Percentiles rank a stretch among this genome's conserved stretches.
These are phyloP conservation scores for Vitis rotundifolia DNA, from an alignment of 164 flowering plant genomes.

Conservation along the genomic window DNA sequence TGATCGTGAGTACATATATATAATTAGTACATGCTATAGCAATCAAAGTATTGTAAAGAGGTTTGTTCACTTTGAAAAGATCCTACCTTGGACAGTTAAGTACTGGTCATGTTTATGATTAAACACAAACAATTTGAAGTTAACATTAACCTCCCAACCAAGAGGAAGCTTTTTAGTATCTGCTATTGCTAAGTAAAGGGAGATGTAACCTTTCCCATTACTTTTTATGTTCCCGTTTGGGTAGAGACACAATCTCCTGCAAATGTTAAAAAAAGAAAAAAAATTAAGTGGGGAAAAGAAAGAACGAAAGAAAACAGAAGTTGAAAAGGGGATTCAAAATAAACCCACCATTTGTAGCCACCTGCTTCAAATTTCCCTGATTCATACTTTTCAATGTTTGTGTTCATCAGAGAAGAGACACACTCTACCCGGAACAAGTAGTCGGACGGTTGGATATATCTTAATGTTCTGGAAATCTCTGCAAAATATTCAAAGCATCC, in stretches of 20 bases:
- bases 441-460: constrained; percentile 7
- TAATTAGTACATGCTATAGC: too few species aligned
- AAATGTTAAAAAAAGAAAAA: background rate
- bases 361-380: constrained; percentile 16
- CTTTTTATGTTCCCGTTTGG: constrained; percentile 16
- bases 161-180: background rate
- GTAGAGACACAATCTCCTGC: constrained; percentile 14
- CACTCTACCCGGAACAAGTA: background rate
- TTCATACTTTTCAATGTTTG: background rate
- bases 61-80: too few species aligned
- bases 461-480: too few species aligned
- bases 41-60: too few species aligned
- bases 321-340: background rate
- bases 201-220: constrained; percentile 6
- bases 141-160: constrained; percentile 10
- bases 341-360: constrained; percentile 21
- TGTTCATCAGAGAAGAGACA: background rate
- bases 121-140: constrained; percentile 16
- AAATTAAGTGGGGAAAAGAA: background rate
- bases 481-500: too few species aligned
- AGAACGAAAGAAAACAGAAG: background rate
- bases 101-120: constrained; percentile 15
- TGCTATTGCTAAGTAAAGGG: constrained; percentile 8
- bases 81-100: constrained; percentile 19
- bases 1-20: too few species aligned